Percentiles rank a stretch among this genome's conserved stretches.
phyloP scores from a whole-genome alignment of 2,329 filamentous ascomycete genomes.

The Pezicula neosporulosa region DNA sequence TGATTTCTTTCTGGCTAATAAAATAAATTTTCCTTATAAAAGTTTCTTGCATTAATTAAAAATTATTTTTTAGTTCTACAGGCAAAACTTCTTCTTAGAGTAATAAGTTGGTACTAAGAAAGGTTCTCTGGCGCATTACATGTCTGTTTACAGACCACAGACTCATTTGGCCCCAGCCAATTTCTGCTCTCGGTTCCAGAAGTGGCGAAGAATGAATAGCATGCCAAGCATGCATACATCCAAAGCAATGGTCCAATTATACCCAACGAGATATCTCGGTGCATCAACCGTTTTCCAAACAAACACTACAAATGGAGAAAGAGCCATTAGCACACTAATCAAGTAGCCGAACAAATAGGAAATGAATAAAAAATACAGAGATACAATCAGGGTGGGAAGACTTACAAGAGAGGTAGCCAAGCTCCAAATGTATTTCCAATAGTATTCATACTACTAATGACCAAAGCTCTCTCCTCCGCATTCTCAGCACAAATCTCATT shows the following conservation, averaged over 20 bases:
- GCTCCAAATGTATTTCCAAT: slow-evolving; percentile 29
- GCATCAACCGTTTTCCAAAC: slow-evolving; percentile 28
- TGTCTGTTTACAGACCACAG: too few relatives aligned
- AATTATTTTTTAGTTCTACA: too few relatives aligned
- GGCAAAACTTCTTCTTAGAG: too few relatives aligned
- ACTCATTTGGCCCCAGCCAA: too few relatives aligned
- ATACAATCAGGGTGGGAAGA: background rate
- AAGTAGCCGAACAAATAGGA: background rate
- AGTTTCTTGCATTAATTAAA: too few relatives aligned
- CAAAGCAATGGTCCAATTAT: slow-evolving; percentile 26
- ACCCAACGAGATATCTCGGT: slow-evolving; percentile 25
- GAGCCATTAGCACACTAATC: background rate
- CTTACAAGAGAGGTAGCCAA: slow-evolving; percentile 22
- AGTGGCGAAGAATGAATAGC: slow-evolving; percentile 9
- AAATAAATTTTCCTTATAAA: too few relatives aligned
- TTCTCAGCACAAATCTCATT: slow-evolving; percentile 29
- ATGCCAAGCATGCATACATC: slow-evolving; percentile 25
- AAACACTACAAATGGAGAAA: slow-evolving; percentile 12
- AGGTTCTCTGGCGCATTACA: too few relatives aligned
- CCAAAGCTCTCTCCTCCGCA: slow-evolving; percentile 29
- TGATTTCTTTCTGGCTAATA: too few relatives aligned
- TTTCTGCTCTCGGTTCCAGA: slow-evolving; percentile 30
- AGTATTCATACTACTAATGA: slow-evolving; percentile 33
- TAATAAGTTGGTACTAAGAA: too few relatives aligned
- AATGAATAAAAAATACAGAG: too few relatives aligned